Evolutionary conservation across 2,329 filamentous ascomycete species (phyloP).

Genomic region (Neofusicoccum parvum): DNA sequence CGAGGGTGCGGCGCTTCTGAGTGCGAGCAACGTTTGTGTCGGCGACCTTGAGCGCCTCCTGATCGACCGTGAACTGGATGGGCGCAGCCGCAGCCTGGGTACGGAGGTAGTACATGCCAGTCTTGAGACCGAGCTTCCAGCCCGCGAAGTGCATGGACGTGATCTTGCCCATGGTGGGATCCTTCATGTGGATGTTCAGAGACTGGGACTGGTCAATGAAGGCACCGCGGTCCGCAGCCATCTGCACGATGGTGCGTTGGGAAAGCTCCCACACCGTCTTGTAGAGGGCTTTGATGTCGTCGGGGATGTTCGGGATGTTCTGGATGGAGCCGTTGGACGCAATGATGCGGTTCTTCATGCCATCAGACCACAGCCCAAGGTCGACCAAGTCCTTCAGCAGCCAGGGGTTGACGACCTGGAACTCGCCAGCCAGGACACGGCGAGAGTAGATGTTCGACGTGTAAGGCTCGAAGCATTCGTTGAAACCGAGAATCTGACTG

Average conservation of each 20-base stretch:
- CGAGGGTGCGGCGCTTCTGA: conserved; percentile 64
- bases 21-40: conserved; percentile 76
- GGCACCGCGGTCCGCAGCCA: conserved; percentile 96
- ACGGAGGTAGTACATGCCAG: conserved; percentile 99
- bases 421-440: conserved; percentile 95
- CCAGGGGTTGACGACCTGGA: conserved; percentile 99
- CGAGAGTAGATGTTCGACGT: conserved; percentile 99
- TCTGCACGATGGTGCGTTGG: conserved; percentile 91
- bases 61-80: conserved; percentile 98
- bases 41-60: conserved; percentile 85
- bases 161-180: conserved; percentile 99
- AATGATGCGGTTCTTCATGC: conserved; percentile 99
- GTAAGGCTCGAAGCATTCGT: conserved; percentile 99
- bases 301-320: conserved; percentile 94
- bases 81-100: conserved; percentile 96
- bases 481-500: conserved; percentile 97
- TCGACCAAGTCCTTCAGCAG: conserved; percentile 97
- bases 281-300: conserved; percentile 94
- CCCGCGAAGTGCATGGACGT: conserved; percentile 99
- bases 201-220: conserved; percentile 99
- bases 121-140: conserved; percentile 99
- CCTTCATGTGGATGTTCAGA: conserved; percentile 99
- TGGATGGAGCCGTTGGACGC: conserved; percentile 94
- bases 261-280: conserved; percentile 99
- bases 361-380: conserved; percentile 96